phyloP scores from a whole-genome alignment of 345 rosid genomes.

The Pseudoturritis turrita region DNA sequence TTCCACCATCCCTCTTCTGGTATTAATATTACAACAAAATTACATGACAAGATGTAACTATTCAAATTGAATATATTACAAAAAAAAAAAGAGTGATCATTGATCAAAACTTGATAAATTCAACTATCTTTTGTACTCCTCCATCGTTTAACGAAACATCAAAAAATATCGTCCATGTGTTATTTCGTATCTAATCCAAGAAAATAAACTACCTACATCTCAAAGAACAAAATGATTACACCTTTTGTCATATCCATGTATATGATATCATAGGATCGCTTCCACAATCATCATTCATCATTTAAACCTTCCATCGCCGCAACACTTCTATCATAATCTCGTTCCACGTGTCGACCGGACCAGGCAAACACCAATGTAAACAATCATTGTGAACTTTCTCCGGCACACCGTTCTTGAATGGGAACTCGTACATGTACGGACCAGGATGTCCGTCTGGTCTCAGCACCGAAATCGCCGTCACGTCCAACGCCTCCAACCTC shows the following conservation, averaged over 20 bases:
- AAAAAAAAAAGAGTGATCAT: no score
- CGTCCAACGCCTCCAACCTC: conserved; percentile 67
- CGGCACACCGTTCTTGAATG: conserved; percentile 66
- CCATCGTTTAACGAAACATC: not conserved
- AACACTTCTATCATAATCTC: conserved; percentile 61
- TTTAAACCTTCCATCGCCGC: conserved; percentile 47
- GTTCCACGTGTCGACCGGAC: conserved; percentile 93
- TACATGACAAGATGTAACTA: no score
- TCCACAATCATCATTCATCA: conserved; percentile 12
- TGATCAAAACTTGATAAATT: no score
- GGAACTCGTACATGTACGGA: conserved; percentile 73
- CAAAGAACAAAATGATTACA: conserved; percentile 1
- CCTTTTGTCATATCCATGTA: not conserved
- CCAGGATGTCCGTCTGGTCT: conserved; percentile 97
- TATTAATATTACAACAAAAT: no score
- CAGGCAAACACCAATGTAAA: conserved; percentile 97
- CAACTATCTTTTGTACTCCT: not conserved
- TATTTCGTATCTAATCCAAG: not conserved
- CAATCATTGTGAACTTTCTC: conserved; percentile 89
- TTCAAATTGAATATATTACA: no score
- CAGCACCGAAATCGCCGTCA: conserved; percentile 58
- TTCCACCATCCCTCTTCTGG: no score
- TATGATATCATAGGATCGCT: conserved; percentile 4
- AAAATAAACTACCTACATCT: not conserved
- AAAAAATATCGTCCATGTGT: not conserved